A percentile compares a stretch with the other conserved stretches of the same genome.
These are phyloP conservation scores for Phlebiopsis flavidoalba DNA, from an alignment of 768 basidiomycete species.

Conservation along the genomic window DNA sequence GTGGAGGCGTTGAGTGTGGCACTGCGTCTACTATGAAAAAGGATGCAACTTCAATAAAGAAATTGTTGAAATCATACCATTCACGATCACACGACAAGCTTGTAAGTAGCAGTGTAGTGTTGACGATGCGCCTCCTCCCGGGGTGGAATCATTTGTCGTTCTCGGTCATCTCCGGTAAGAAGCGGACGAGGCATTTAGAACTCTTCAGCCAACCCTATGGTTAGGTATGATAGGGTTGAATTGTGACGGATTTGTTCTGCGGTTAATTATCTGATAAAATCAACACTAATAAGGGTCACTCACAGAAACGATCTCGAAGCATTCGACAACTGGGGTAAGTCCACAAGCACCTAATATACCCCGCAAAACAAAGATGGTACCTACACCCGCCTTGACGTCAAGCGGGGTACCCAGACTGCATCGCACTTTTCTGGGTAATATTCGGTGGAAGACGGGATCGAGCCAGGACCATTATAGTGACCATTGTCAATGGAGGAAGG, in stretches of 20 bases:
- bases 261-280: constrained; percentile 11
- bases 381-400: constrained; percentile 7
- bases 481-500: background rate
- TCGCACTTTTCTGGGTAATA: constrained; percentile 6
- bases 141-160: background rate
- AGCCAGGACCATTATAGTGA: background rate
- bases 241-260: constrained; percentile 7
- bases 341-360: background rate
- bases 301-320: background rate
- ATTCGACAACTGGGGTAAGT: background rate
- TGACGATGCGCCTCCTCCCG: background rate
- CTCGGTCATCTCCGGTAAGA: background rate
- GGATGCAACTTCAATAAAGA: too few relatives aligned
- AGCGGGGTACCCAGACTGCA: background rate
- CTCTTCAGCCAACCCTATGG: background rate
- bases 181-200: background rate
- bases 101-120: too few relatives aligned
- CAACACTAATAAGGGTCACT: background rate
- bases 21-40: too few relatives aligned
- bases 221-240: background rate
- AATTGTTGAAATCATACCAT: too few relatives aligned
- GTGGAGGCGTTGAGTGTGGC: too few relatives aligned
- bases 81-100: too few relatives aligned
- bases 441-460: constrained; percentile 3
- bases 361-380: background rate